Evolutionary conservation across 345 rosid species (phyloP).

Genomic region (Brassica rapa): DNA sequence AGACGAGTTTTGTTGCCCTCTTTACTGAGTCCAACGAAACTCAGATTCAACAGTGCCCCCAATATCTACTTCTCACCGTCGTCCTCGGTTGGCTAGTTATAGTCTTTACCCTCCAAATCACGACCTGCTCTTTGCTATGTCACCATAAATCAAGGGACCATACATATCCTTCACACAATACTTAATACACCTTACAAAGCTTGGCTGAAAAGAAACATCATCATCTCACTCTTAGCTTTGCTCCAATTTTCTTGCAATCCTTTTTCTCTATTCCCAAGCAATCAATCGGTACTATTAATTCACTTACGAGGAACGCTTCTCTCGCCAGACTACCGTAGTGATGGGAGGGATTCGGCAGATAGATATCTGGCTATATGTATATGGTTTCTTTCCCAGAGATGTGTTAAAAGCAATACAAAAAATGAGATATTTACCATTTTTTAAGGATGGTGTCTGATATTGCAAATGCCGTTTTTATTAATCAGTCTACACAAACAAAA

Average conservation of each 20-base stretch:
- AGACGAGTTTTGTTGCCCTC: too few species aligned
- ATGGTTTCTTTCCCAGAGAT: too few species aligned
- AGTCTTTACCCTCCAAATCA: constrained; percentile 78
- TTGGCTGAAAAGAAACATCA: background rate
- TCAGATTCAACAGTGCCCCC: background rate
- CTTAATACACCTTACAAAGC: background rate
- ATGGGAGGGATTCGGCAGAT: too few species aligned
- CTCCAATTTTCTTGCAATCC: constrained; percentile 91
- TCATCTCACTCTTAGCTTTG: constrained; percentile 73
- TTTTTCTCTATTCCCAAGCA: constrained; percentile 79
- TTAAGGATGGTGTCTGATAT: too few species aligned
- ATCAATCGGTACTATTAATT: constrained; percentile 69
- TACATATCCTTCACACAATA: constrained; percentile 57
- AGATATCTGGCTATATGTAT: too few species aligned
- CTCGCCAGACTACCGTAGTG: constrained; percentile 87
- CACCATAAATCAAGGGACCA: constrained; percentile 79
- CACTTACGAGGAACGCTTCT: constrained; percentile 75
- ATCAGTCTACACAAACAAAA: too few species aligned
- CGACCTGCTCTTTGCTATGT: constrained; percentile 88
- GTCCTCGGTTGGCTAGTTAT: constrained; percentile 51
- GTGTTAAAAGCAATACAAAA: too few species aligned
- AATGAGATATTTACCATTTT: too few species aligned
- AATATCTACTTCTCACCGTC: background rate
- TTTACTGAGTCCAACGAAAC: too few species aligned
- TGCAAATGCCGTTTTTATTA: too few species aligned